Percentiles rank a stretch among this genome's conserved stretches.
phyloP scores from a whole-genome alignment of 768 basidiomycete species.

The Amanita inopinata region DNA sequence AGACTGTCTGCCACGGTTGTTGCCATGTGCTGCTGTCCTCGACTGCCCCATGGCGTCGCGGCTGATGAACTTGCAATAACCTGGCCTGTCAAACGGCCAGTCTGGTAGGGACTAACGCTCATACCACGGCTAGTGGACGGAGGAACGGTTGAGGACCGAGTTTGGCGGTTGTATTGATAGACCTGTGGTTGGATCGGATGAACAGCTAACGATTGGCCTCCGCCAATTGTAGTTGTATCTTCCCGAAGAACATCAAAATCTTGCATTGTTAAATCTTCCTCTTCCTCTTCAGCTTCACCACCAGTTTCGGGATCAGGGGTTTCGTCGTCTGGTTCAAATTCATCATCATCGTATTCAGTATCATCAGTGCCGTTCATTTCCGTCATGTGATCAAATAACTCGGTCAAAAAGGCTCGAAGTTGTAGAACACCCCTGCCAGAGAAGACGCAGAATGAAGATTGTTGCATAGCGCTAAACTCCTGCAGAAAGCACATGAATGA shows the following conservation, averaged over 20 bases:
- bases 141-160: slow-evolving; percentile 18
- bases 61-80: slow-evolving; percentile 22
- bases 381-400: slow-evolving; percentile 65
- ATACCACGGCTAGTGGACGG: slow-evolving; percentile 15
- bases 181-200: slow-evolving; percentile 19
- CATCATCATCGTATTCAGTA: slow-evolving; percentile 58
- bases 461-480: slow-evolving; percentile 90
- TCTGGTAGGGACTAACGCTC: slow-evolving; percentile 1
- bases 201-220: slow-evolving; percentile 6
- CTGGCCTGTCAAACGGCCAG: background rate
- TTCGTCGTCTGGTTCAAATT: slow-evolving; percentile 37
- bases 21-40: slow-evolving; percentile 18
- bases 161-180: slow-evolving; percentile 25
- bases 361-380: slow-evolving; percentile 64
- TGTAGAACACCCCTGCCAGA: slow-evolving; percentile 85
- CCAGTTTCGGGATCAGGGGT: slow-evolving; percentile 34
- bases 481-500: slow-evolving; percentile 19
- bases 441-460: slow-evolving; percentile 90
- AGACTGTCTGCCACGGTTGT: slow-evolving; percentile 30
- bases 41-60: slow-evolving; percentile 29
- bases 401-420: slow-evolving; percentile 70
- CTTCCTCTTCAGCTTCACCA: slow-evolving; percentile 22
- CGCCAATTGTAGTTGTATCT: slow-evolving; percentile 13
- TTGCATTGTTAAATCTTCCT: slow-evolving; percentile 23
- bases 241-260: slow-evolving; percentile 9